A percentile compares a stretch with the other conserved stretches of the same genome.
Conservation (phyloP, 495 filamentous ascomycete species). For the Daldinia decipiens region DNA sequence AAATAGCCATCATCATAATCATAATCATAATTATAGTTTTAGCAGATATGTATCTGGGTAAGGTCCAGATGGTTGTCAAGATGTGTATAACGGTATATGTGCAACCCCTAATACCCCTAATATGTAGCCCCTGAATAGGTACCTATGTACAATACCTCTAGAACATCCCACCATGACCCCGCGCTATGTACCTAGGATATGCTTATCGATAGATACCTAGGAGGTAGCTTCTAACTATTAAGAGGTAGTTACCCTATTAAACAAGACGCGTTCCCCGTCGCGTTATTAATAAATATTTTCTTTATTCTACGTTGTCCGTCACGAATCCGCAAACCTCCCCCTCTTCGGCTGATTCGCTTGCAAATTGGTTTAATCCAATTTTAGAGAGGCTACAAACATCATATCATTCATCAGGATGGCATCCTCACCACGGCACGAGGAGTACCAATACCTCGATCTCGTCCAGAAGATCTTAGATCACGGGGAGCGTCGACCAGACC, state of each 20-base stretch:
- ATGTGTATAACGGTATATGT: background rate
- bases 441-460: conserved; percentile 80
- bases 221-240: background rate
- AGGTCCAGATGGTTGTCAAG: background rate
- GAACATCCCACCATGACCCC: conserved; percentile 1
- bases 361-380: background rate
- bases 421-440: conserved; percentile 63
- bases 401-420: conserved; percentile 17
- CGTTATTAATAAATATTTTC: conserved; percentile 29
- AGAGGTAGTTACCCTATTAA: conserved; percentile 25
- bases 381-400: background rate
- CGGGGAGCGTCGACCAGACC: conserved; percentile 84
- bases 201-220: background rate
- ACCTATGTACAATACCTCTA: background rate
- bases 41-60: too few relatives aligned
- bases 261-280: conserved; percentile 33
- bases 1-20: background rate
- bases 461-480: conserved; percentile 77
- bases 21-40: background rate
- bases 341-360: background rate
- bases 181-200: background rate
- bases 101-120: background rate
- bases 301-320: background rate
- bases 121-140: background rate
- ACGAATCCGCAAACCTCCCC: background rate